Conservation (phyloP, 768 basidiomycete species). For the Lactarius trivialis region DNA sequence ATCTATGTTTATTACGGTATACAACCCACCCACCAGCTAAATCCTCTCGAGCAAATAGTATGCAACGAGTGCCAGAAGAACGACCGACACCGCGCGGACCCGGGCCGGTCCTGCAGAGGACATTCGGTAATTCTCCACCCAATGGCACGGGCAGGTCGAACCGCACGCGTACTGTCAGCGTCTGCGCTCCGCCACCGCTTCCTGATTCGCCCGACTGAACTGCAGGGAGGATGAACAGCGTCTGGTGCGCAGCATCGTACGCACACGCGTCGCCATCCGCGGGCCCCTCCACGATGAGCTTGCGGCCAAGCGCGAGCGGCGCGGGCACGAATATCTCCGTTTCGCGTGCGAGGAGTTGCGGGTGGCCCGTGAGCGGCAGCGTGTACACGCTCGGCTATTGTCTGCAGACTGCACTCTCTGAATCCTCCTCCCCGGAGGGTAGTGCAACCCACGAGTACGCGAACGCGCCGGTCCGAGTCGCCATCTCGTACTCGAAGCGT, state of each 20-base stretch:
- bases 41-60: constrained; percentile 14
- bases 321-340: constrained; percentile 84
- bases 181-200: too few relatives aligned
- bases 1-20: too few relatives aligned
- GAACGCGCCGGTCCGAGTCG: constrained; percentile 59
- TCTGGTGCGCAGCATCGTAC: constrained; percentile 65
- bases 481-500: constrained; percentile 70
- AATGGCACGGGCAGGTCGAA: constrained; percentile 53
- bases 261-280: constrained; percentile 42
- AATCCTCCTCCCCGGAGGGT: background rate
- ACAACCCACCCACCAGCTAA: background rate
- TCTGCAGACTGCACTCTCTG: background rate
- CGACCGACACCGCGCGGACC: constrained; percentile 29
- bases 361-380: constrained; percentile 38
- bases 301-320: constrained; percentile 48
- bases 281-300: constrained; percentile 53
- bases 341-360: constrained; percentile 43
- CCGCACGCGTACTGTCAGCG: constrained; percentile 39
- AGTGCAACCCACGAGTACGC: constrained; percentile 58
- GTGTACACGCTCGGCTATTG: constrained; percentile 25
- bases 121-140: constrained; percentile 50
- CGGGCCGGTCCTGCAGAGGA: constrained; percentile 41
- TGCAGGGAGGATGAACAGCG: constrained; percentile 56
- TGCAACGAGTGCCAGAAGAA: constrained; percentile 30
- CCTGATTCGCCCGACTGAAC: constrained; percentile 32